Evolutionary conservation across 106 monocot species (phyloP).

Genomic region (Narthecium ossifragum): DNA sequence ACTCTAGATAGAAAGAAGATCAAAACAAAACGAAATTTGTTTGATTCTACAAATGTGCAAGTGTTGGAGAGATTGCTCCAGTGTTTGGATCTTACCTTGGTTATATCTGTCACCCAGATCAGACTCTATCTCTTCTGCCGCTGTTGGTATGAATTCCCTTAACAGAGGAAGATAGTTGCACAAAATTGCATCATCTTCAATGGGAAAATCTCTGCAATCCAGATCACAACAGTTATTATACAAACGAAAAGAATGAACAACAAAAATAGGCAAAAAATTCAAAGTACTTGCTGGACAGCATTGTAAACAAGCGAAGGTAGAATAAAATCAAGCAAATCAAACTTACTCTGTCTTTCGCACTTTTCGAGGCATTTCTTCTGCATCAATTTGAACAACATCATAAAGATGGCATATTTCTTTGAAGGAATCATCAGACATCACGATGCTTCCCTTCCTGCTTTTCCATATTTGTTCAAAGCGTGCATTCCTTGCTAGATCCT

Average conservation of each 20-base stretch:
- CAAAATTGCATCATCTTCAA: constrained; percentile 56
- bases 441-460: constrained; percentile 40
- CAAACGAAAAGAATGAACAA: too few relatives aligned
- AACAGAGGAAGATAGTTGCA: constrained; percentile 72
- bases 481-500: constrained; percentile 54
- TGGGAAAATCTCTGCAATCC: constrained; percentile 24
- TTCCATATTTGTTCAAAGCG: constrained; percentile 93
- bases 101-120: constrained; percentile 17
- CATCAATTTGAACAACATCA: constrained; percentile 66
- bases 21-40: too few relatives aligned
- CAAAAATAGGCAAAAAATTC: too few relatives aligned
- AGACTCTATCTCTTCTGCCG: constrained; percentile 67
- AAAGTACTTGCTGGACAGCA: not conserved
- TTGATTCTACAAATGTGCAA: too few relatives aligned
- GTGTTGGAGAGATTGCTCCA: too few relatives aligned
- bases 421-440: constrained; percentile 28
- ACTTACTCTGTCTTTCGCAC: constrained; percentile 32
- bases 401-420: constrained; percentile 61
- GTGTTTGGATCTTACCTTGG: not conserved
- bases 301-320: not conserved
- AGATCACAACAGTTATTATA: too few relatives aligned
- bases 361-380: constrained; percentile 21
- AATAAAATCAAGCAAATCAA: constrained; percentile 1
- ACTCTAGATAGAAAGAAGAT: too few relatives aligned
- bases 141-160: constrained; percentile 47